These are phyloP conservation scores for Fusarium floridanum DNA, from an alignment of 2,329 filamentous ascomycete genomes.

Conservation along the genomic window DNA sequence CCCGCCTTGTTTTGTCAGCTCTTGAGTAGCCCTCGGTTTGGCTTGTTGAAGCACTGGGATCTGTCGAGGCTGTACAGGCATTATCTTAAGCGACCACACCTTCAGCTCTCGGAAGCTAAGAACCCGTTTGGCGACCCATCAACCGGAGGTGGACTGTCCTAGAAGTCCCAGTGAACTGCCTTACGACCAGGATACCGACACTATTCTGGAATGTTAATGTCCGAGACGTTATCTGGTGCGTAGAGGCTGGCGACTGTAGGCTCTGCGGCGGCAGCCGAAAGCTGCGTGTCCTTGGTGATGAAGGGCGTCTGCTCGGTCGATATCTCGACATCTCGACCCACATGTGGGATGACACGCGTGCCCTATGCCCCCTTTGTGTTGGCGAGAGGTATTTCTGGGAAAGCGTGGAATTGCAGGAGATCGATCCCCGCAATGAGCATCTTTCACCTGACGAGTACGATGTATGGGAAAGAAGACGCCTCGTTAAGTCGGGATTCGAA, in stretches of 20 bases:
- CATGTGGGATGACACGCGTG: not conserved
- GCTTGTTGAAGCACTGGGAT: not conserved
- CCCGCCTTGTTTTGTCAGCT: not conserved
- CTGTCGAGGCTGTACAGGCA: not conserved
- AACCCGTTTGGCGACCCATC: not conserved
- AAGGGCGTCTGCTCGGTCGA: not conserved
- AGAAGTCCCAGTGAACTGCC: not conserved
- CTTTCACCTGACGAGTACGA: not conserved
- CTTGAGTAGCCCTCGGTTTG: not conserved
- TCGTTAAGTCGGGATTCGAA: not conserved
- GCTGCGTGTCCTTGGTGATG: not conserved
- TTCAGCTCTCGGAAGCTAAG: not conserved
- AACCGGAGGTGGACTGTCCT: not conserved
- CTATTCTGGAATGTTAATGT: not conserved
- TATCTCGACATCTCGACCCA: not conserved
- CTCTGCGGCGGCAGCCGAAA: accelerated
- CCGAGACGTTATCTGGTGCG: slow-evolving; percentile 5
- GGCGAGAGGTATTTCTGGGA: not conserved
- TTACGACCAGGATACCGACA: not conserved
- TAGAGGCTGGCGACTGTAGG: not conserved
- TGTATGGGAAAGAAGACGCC: not conserved
- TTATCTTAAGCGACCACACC: not conserved
- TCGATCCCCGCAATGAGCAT: not conserved
- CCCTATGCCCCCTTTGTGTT: slow-evolving; percentile 17
- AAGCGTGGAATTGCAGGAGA: not conserved